phyloP scores from a whole-genome alignment of 768 basidiomycete species.

The Termitomyces sp. region DNA sequence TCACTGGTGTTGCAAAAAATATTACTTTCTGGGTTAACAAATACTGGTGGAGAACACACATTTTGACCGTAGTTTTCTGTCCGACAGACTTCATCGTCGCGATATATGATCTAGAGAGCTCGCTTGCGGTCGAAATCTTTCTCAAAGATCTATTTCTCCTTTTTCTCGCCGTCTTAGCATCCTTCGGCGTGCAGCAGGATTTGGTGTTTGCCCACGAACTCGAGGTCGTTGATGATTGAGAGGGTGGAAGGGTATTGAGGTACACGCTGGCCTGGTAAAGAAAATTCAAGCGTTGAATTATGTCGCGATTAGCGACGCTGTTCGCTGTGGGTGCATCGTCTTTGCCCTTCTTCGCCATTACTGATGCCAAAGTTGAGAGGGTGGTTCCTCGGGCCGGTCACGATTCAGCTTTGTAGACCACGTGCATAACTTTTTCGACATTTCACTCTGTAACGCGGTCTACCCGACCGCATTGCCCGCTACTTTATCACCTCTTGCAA shows the following conservation, averaged over 20 bases:
- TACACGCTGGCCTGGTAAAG: slow-evolving; percentile 78
- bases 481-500: no score
- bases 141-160: slow-evolving; percentile 14
- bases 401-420: neutral
- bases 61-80: slow-evolving; percentile 70
- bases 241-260: slow-evolving; percentile 26
- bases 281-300: slow-evolving; percentile 80
- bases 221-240: slow-evolving; percentile 1
- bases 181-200: neutral
- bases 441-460: no score
- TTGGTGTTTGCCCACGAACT: neutral
- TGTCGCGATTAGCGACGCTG: slow-evolving; percentile 62
- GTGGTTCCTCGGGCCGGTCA: neutral
- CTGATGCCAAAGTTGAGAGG: neutral
- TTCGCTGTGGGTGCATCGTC: slow-evolving; percentile 53
- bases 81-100: slow-evolving; percentile 65
- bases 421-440: slow-evolving; percentile 12
- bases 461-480: no score
- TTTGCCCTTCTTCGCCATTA: slow-evolving; percentile 69
- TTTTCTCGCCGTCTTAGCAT: slow-evolving; percentile 15
- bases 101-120: slow-evolving; percentile 63
- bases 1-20: slow-evolving; percentile 43
- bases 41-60: slow-evolving; percentile 41
- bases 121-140: slow-evolving; percentile 26
- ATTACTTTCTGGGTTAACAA: neutral